Base-by-base conservation (phyloP, 768 basidiomycete species). In the Mycena haematopus region DNA sequence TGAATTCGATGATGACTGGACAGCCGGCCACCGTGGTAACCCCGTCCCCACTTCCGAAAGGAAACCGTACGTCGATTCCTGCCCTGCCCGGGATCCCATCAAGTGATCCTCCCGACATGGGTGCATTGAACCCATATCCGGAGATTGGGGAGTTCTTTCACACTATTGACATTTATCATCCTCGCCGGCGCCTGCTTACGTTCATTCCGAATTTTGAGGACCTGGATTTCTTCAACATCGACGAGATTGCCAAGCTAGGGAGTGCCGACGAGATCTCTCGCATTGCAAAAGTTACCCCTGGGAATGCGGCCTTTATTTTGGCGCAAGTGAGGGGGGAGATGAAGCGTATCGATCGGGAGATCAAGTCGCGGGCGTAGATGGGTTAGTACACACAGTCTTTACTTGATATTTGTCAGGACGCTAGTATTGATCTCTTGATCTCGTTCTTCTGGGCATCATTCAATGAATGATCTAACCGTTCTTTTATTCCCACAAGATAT, bases 211-310 rank as follows among this genome's bases (percentile, higher is more conserved):
- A 1, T 0, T 59, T 64, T 25, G 51, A 47, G 7, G 35, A 33
- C 1, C 40, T 59, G 9, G 62, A 64, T 33, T 53, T 58, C 42
- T 64, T 11, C 52, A 24, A 64, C 15, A 64, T 64, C 29, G 52
- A 64, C 27, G 57, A 64, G 25, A 46, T 64, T 40, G 31, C 31
- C 6, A 38, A 44, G 9, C 57, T 64, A 0, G 21, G 15, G 19
- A 44, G 27, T 2, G 51, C 50, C 15, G 35, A 35, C 13, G 27
- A 40, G 21, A 3, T 53, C 3, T 8, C 11, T 17, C n/a, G 17
- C 14, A 1, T 29, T 11, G n/a, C 27, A 2, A n/a, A 24, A 1
- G 44, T 22, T 42, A 19, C 19, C 17, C 40, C 3, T 4, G 19
- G 40, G 17, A 42, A 42, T 42, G 40, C 40, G 3, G 19, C 15